Conservation (phyloP, 768 basidiomycete species). For the Tephrocybe sp. region DNA sequence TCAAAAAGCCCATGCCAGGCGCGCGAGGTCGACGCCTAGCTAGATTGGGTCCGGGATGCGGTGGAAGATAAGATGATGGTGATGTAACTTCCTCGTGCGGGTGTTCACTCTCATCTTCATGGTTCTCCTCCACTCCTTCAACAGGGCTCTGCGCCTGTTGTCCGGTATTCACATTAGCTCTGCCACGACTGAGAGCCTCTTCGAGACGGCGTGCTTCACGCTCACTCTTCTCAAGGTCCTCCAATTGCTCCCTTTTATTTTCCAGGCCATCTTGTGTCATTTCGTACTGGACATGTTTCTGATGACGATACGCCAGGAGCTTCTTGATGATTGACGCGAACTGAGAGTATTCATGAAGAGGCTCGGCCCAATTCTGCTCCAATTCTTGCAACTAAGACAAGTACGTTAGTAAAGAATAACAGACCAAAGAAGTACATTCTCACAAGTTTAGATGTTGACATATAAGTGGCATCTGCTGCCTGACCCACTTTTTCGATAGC, state of each 20-base stretch:
- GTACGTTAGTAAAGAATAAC: slow-evolving; percentile 7
- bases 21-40: slow-evolving; percentile 50
- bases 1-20: slow-evolving; percentile 84
- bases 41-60: slow-evolving; percentile 79
- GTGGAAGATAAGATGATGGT: slow-evolving; percentile 55
- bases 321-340: slow-evolving; percentile 95
- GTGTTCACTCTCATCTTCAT: slow-evolving; percentile 21
- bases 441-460: slow-evolving; percentile 88
- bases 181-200: slow-evolving; percentile 73
- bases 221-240: slow-evolving; percentile 91
- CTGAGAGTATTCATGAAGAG: slow-evolving; percentile 92
- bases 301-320: slow-evolving; percentile 90
- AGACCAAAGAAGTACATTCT: slow-evolving; percentile 19
- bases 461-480: slow-evolving; percentile 90
- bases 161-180: slow-evolving; percentile 22
- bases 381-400: slow-evolving; percentile 78
- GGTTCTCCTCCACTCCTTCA: slow-evolving; percentile 22
- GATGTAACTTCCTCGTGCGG: slow-evolving; percentile 35
- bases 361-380: slow-evolving; percentile 94
- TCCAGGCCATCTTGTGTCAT: slow-evolving; percentile 93
- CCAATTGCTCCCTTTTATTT: slow-evolving; percentile 77
- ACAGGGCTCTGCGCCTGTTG: slow-evolving; percentile 21
- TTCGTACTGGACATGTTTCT: slow-evolving; percentile 97
- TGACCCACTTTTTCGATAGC: slow-evolving; percentile 97
- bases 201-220: slow-evolving; percentile 86